phyloP scores from a whole-genome alignment of 1,284 basidiomycete genomes.

The Papiliotrema terrestris region DNA sequence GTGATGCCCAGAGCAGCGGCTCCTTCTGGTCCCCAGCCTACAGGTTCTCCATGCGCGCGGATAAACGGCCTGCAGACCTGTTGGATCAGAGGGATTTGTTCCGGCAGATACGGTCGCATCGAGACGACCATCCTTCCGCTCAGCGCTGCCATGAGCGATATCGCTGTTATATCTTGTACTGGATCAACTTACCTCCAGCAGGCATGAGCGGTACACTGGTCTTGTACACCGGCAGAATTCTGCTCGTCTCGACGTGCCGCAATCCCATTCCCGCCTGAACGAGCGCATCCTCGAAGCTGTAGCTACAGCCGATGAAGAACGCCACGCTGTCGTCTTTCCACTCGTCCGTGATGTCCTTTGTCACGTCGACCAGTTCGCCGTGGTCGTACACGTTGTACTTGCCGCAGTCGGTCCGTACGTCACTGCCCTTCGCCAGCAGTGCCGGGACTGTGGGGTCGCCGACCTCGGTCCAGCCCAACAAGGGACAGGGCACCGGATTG shows the following conservation, averaged over 20 bases:
- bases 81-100: conserved; percentile 20
- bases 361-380: conserved; percentile 12
- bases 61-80: conserved; percentile 26
- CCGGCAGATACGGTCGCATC: conserved; percentile 34
- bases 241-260: conserved; percentile 24
- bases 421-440: conserved; percentile 23
- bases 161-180: not conserved
- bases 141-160: conserved; percentile 17
- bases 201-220: conserved; percentile 9
- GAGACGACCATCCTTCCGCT: conserved; percentile 36
- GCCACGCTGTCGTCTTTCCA: conserved; percentile 37
- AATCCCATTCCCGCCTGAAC: conserved; percentile 12
- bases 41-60: conserved; percentile 37
- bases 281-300: conserved; percentile 36
- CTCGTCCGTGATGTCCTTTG: conserved; percentile 15
- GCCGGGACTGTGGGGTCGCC: conserved; percentile 22
- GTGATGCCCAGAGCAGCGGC: conserved; percentile 25
- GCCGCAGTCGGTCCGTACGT: conserved; percentile 33
- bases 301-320: conserved; percentile 39
- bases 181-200: not conserved
- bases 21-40: conserved; percentile 35
- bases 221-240: conserved; percentile 36
- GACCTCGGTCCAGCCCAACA: conserved; percentile 31
- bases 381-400: conserved; percentile 29
- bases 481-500: conserved; percentile 38